Conservation (phyloP, 495 filamentous ascomycete genomes). For the Xylaria grammica region DNA sequence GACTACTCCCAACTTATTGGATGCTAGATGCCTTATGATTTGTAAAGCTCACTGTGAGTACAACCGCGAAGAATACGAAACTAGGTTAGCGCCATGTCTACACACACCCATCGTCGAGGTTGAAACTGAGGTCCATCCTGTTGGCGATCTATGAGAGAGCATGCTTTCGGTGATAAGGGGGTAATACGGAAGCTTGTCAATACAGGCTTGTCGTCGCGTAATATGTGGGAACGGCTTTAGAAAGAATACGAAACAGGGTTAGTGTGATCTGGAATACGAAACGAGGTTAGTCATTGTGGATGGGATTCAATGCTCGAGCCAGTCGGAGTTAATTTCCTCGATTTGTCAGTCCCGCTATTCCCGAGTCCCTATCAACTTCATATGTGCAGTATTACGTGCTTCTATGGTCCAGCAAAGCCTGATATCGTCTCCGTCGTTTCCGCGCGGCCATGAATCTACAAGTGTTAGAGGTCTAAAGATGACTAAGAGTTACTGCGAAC, state of each 20-base stretch:
- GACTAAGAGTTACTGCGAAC: background rate
- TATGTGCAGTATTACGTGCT: background rate
- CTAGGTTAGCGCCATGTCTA: slow-evolving; percentile 1
- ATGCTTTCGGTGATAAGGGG: background rate
- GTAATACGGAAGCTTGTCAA: background rate
- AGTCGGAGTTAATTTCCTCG: background rate
- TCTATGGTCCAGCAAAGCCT: background rate
- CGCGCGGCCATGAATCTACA: background rate
- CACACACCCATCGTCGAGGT: background rate
- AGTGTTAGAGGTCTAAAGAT: background rate
- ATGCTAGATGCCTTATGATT: background rate
- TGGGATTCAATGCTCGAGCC: background rate
- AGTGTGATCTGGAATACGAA: slow-evolving; percentile 29
- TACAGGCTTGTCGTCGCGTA: background rate
- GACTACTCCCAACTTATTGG: background rate
- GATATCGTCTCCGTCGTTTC: background rate
- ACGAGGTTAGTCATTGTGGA: slow-evolving; percentile 29
- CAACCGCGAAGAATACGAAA: slow-evolving; percentile 4
- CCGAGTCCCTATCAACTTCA: background rate
- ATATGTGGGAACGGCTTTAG: background rate
- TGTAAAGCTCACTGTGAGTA: background rate
- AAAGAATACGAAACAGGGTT: slow-evolving; percentile 7
- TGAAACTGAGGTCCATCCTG: background rate
- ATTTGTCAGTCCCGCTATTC: background rate
- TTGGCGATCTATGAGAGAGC: no score